Evolutionary conservation across 163 green algal species (phyloP), one percentile per base, ranked within the genome.

Genomic region (Coccomyxa subellipsoidea): DNA sequence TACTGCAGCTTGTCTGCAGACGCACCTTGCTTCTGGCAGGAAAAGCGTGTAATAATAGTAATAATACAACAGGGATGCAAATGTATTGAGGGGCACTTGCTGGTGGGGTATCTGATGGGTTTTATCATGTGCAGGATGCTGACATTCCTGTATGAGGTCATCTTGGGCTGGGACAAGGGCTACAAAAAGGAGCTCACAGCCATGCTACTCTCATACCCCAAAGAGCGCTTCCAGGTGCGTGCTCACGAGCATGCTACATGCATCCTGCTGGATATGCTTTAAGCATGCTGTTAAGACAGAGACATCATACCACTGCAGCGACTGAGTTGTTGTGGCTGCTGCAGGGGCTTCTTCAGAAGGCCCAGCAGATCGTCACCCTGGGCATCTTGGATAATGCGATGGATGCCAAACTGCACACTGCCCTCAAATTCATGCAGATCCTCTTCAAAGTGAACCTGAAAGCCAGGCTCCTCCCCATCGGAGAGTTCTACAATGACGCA

Each of bases 401-500:
- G 66, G 10, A 73, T 73, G 66, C 66, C n/a, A 36, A 34, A 23
- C 66, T 73, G 66, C 21, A 73, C 21, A 73, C 66, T 6, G 66
- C n/a, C 29, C 66, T 73, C 8, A 18, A 73, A 23, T 34, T 32
- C 66, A 32, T 73, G 66, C 21, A 73, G 66, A 18, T 91, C 15
- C 7, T 91, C 38, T 47, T 88, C 31, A 81, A 80, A 2, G 87
- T 89, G 12, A 92, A 92, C 59, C 78, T 83, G 76, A 39, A 35
- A 18, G 54, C 77, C 27, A 23, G 27, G 23, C 77, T 75, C 29
- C 9, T 83, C 53, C 47, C 69, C 4, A 54, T 84, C 36, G n/a
- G 81, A 10, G 88, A 90, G 54, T 94, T 94, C 76, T 94, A 94
- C 85, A 95, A 95, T 81, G 89, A 94, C 79, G 93, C 93, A 0